A percentile compares a stretch with the other conserved stretches of the same genome.
These are phyloP conservation scores for Paxillus involutus DNA, from an alignment of 768 basidiomycete genomes.

Conservation along the genomic window DNA sequence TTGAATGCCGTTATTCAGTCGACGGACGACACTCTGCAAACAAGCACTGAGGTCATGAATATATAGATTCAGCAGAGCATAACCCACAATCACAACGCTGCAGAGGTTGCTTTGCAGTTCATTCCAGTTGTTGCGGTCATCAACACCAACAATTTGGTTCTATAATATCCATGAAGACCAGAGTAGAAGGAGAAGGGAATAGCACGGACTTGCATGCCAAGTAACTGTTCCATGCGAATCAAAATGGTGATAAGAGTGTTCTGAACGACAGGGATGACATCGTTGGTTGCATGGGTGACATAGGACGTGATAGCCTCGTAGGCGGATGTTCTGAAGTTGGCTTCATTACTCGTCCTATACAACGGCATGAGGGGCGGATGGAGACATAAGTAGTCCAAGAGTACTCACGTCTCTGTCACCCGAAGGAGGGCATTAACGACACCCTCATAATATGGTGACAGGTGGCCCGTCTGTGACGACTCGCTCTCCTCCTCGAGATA, in stretches of 20 bases:
- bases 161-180: slow-evolving; percentile 28
- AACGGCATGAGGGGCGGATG: slow-evolving; percentile 11
- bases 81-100: slow-evolving; percentile 79
- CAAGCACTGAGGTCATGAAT: slow-evolving; percentile 2
- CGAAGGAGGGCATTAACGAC: slow-evolving; percentile 81
- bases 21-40: slow-evolving; percentile 76
- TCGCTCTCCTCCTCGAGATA: slow-evolving; percentile 63
- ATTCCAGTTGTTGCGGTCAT: slow-evolving; percentile 99
- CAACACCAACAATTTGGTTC: slow-evolving; percentile 92
- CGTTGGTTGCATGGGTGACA: slow-evolving; percentile 74
- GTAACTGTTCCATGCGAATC: slow-evolving; percentile 86
- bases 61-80: neutral
- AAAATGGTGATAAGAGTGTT: slow-evolving; percentile 81
- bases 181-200: neutral
- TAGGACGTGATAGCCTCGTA: slow-evolving; percentile 95
- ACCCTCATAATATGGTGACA: slow-evolving; percentile 88
- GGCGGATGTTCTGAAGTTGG: slow-evolving; percentile 91
- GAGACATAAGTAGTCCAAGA: neutral
- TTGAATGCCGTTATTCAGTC: slow-evolving; percentile 78
- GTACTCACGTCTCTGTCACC: slow-evolving; percentile 79
- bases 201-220: slow-evolving; percentile 71
- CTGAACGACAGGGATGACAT: slow-evolving; percentile 79
- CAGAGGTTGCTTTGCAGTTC: slow-evolving; percentile 96
- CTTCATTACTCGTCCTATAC: slow-evolving; percentile 75
- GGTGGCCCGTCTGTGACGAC: slow-evolving; percentile 53